Evolutionary conservation across 1,284 basidiomycete genomes (phyloP).

Genomic region (Sphagnurus paluster): DNA sequence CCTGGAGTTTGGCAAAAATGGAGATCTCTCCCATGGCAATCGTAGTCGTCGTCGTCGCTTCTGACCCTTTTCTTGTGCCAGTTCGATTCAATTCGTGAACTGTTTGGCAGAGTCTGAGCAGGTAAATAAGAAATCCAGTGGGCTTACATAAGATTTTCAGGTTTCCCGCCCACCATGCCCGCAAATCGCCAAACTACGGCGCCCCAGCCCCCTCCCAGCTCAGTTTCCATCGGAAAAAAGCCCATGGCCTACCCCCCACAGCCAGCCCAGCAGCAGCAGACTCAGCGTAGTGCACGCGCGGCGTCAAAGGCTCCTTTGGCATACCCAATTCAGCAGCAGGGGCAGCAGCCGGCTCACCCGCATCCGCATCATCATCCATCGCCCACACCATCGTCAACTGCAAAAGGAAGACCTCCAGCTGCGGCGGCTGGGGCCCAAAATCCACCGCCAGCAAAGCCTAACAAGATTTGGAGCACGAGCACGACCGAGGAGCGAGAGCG

Average conservation of each 20-base stretch:
- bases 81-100: too few relatives aligned
- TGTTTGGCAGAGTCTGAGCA: slow-evolving; percentile 18
- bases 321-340: slow-evolving; percentile 43
- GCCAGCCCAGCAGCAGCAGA: slow-evolving; percentile 28
- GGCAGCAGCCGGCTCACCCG: slow-evolving; percentile 32
- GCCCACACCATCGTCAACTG: slow-evolving; percentile 66
- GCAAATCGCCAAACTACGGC: slow-evolving; percentile 23
- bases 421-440: slow-evolving; percentile 25
- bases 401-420: slow-evolving; percentile 31
- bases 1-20: too few relatives aligned
- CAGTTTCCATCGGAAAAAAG: slow-evolving; percentile 49
- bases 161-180: slow-evolving; percentile 24
- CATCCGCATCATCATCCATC: slow-evolving; percentile 61
- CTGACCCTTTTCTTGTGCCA: too few relatives aligned
- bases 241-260: slow-evolving; percentile 44
- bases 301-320: slow-evolving; percentile 70
- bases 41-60: neutral
- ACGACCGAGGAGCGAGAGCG: slow-evolving; percentile 91
- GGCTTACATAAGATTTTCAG: slow-evolving; percentile 27
- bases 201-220: slow-evolving; percentile 38
- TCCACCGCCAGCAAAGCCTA: slow-evolving; percentile 43
- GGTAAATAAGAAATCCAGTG: slow-evolving; percentile 15
- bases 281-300: slow-evolving; percentile 53
- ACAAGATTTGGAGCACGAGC: slow-evolving; percentile 88
- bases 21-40: neutral